Conservation (phyloP, 176 grass and related monocot genomes). For the Hordeum marinum region DNA sequence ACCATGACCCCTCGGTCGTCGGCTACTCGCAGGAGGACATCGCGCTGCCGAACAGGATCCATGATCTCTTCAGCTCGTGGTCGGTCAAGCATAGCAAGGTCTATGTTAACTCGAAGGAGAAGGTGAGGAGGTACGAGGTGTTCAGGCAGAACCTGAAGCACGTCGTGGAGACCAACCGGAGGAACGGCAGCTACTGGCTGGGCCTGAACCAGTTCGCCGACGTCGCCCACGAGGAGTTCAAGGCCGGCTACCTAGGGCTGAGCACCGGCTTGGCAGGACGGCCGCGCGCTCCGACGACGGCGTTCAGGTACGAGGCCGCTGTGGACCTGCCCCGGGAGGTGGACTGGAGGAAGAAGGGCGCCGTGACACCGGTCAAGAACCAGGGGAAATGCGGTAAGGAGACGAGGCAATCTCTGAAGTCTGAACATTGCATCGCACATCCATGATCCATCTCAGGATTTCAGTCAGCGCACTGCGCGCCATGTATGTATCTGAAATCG, state of each 20-base stretch:
- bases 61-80: conserved; percentile 50
- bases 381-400: conserved; percentile 69
- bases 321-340: conserved; percentile 44
- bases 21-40: conserved; percentile 56
- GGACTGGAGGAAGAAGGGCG: conserved; percentile 83
- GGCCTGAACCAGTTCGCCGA: conserved; percentile 76
- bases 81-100: conserved; percentile 44
- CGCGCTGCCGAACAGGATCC: conserved; percentile 9
- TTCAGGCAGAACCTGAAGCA: conserved; percentile 72
- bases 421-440: not conserved
- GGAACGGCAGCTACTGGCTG: conserved; percentile 65
- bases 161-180: conserved; percentile 60
- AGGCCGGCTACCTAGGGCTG: conserved; percentile 43
- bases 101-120: conserved; percentile 55
- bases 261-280: not conserved
- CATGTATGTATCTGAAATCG: not conserved
- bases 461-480: not conserved
- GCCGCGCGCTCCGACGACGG: not conserved
- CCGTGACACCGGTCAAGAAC: conserved; percentile 73
- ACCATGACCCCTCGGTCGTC: conserved; percentile 40
- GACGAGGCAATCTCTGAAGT: conserved; percentile 26
- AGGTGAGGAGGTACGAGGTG: conserved; percentile 45
- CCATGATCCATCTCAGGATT: not conserved
- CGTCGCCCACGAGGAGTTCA: conserved; percentile 75
- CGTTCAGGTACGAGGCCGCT: conserved; percentile 37